Conservation (phyloP, 306 rosid genomes). For the Cajanus cajan region DNA sequence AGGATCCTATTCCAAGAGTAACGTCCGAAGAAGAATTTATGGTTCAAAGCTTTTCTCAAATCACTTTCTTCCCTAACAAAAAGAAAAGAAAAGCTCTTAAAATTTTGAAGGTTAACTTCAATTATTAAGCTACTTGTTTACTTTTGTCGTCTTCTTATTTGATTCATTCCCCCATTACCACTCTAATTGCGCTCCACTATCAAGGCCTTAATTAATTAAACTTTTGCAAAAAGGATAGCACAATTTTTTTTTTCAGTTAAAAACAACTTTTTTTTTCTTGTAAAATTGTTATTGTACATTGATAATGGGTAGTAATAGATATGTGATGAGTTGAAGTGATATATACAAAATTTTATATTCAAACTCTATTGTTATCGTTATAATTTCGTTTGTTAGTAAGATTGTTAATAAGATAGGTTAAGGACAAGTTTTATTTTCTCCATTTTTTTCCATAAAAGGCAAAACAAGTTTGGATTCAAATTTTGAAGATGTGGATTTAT, state of each 20-base stretch:
- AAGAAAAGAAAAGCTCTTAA: conserved; percentile 19
- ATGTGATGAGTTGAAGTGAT: too few relatives aligned
- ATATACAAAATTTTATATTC: too few relatives aligned
- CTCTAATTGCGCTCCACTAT: not conserved
- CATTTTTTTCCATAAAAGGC: too few relatives aligned
- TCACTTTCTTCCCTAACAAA: conserved; percentile 23
- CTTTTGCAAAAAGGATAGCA: not conserved
- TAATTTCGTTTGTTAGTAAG: too few relatives aligned
- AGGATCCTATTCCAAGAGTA: not conserved
- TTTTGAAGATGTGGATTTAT: too few relatives aligned
- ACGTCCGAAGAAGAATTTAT: not conserved
- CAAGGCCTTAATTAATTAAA: not conserved
- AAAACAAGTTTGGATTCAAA: too few relatives aligned
- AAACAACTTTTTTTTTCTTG: not conserved
- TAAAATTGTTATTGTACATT: not conserved
- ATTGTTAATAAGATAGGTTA: too few relatives aligned
- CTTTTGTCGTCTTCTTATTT: conserved; percentile 30
- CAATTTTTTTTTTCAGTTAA: not conserved
- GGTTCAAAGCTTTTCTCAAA: conserved; percentile 31
- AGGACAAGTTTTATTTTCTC: too few relatives aligned
- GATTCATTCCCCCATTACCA: conserved; percentile 5
- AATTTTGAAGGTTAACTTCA: conserved; percentile 27
- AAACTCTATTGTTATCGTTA: too few relatives aligned
- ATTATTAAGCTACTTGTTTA: conserved; percentile 35
- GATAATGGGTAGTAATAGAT: too few relatives aligned